These are phyloP conservation scores for Monilinia fructigena DNA, from an alignment of 2,329 filamentous ascomycete species.

Conservation along the genomic window DNA sequence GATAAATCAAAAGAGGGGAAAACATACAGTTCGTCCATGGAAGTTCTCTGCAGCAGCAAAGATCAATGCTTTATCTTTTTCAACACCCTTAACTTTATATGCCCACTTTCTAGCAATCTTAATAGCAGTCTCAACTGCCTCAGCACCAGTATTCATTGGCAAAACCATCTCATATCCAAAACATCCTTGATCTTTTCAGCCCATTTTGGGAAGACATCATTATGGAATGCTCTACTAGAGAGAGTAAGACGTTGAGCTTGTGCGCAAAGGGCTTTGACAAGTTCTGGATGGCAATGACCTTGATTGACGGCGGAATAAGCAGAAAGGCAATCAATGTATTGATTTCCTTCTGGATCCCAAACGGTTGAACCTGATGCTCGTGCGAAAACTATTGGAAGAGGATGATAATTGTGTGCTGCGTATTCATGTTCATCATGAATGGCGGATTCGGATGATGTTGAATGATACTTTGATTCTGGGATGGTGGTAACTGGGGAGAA, in stretches of 20 bases:
- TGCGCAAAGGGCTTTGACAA: constrained; percentile 84
- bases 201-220: constrained; percentile 96
- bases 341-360: constrained; percentile 93
- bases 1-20: neutral
- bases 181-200: constrained; percentile 85
- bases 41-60: constrained; percentile 91
- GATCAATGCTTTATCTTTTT: constrained; percentile 77
- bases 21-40: constrained; percentile 84
- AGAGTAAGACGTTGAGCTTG: constrained; percentile 88
- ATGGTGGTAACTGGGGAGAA: constrained; percentile 37
- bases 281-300: constrained; percentile 94
- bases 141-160: constrained; percentile 97
- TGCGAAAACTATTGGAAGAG: constrained; percentile 89
- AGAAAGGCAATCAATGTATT: constrained; percentile 97
- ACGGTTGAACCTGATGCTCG: constrained; percentile 81
- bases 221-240: constrained; percentile 94
- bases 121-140: constrained; percentile 92
- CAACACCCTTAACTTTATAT: constrained; percentile 92
- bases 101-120: constrained; percentile 98
- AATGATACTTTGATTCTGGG: constrained; percentile 57
- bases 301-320: constrained; percentile 98
- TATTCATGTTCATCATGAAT: constrained; percentile 78
- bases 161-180: constrained; percentile 96
- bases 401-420: constrained; percentile 98
- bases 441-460: constrained; percentile 73